phyloP scores from a whole-genome alignment of 2,329 filamentous ascomycete species.

The Akanthomyces lecanii region DNA sequence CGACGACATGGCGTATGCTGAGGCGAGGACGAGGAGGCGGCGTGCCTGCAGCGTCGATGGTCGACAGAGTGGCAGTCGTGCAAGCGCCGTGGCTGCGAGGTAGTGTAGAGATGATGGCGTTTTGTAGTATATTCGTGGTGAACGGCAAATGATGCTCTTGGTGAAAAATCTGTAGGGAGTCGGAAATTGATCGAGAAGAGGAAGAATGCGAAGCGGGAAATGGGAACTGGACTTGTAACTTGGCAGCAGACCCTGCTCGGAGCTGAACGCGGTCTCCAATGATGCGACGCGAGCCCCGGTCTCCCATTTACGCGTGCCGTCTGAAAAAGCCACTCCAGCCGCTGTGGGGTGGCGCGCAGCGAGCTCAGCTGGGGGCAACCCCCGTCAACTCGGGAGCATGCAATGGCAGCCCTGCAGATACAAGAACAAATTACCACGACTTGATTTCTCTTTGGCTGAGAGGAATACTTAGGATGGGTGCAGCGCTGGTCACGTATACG shows the following conservation, averaged over 20 bases:
- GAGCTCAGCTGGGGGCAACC: neutral
- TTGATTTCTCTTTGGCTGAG: too few species aligned
- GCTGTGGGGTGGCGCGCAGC: conserved; percentile 1
- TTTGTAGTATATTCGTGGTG: too few species aligned
- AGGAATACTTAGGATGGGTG: too few species aligned
- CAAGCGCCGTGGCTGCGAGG: conserved; percentile 5
- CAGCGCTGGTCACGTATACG: too few species aligned
- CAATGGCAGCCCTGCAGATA: too few species aligned
- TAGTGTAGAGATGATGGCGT: neutral
- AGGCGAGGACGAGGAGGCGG: neutral
- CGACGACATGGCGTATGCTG: conserved; percentile 45
- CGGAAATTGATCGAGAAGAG: neutral
- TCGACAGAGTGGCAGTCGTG: neutral
- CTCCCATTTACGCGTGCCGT: conserved; percentile 13
- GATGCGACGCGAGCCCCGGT: conserved; percentile 7
- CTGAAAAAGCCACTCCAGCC: neutral
- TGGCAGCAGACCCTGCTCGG: neutral
- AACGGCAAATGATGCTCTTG: neutral
- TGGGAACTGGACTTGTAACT: neutral
- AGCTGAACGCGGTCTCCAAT: neutral
- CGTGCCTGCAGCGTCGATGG: conserved; percentile 2
- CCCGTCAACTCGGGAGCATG: neutral
- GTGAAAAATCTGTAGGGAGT: neutral
- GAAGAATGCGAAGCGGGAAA: neutral
- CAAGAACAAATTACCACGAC: too few species aligned